Evolutionary conservation across 1,139 yeast genomes (phyloP), one percentile per base, ranked within the genome.

Genomic region (Sugiyamaella pinicola): DNA sequence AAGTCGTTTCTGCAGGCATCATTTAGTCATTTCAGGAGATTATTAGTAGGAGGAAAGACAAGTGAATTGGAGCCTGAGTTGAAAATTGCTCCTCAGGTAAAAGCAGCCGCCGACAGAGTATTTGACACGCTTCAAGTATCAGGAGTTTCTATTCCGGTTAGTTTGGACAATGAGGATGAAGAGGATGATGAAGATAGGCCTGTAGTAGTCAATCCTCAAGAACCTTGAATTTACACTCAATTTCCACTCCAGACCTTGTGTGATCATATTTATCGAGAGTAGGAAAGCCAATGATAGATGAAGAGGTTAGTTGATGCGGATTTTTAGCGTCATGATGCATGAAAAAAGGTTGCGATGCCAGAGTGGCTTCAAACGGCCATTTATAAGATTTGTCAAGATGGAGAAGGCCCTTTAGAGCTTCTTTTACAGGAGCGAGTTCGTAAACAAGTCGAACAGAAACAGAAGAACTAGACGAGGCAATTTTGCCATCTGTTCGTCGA

Each of bases 1-100:
- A 47, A 52, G 6, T 43, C 53, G 2, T 56, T 58, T 37, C 50
- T 62, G 33, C 47, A 59, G 45, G 54, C 58, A n/a, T 48, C 58
- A 40, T 56, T 56, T 24, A 60, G 61, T 2, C 54, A 37, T 8
- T 58, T 53, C 29, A 47, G 51, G 38, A 59, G 57, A 12, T 53
- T 47, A 8, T 39, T 47, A 24, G 38, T 21, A 35, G 48, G 40
- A 9, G 24, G 39, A 21, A 35, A 29, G 9, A 22, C 41, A 8
- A 41, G 49, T 19, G 38, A 34, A 9, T 31, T 51, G 17, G 52
- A 54, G 34, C 51, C 55, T 9, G 33, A 26, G 9, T 26, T 52
- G 5, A 43, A 33, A 5, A 38, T 52, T 15, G 47, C 55, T 9
- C 48, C 45, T 18, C 55, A 52, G 29, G 52, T 52, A 10, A 37